Evolutionary conservation across 805 yeast genomes (phyloP).

Genomic region (Teunomyces gatunensis): DNA sequence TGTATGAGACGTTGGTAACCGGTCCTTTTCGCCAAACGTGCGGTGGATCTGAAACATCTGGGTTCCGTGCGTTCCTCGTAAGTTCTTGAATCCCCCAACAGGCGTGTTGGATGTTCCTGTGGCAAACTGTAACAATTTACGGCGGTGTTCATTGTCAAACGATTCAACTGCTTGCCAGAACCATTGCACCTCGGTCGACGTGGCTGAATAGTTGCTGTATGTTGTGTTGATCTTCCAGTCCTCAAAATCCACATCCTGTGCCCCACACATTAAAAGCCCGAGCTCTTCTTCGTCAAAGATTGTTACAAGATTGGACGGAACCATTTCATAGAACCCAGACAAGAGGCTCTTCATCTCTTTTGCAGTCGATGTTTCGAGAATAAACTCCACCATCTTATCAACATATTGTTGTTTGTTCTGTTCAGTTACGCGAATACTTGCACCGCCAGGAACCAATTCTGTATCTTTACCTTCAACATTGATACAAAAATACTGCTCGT

Average conservation of each 20-base stretch:
- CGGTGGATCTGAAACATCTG: slow-evolving; percentile 86
- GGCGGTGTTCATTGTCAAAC: slow-evolving; percentile 90
- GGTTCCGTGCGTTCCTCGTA: slow-evolving; percentile 83
- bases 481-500: slow-evolving; percentile 89
- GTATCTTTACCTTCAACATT: slow-evolving; percentile 84
- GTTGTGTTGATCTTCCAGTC: slow-evolving; percentile 91
- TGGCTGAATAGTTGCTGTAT: slow-evolving; percentile 76
- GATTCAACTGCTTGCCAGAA: slow-evolving; percentile 98
- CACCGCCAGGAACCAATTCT: slow-evolving; percentile 80
- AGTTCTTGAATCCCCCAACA: slow-evolving; percentile 84
- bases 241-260: slow-evolving; percentile 92
- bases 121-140: slow-evolving; percentile 89
- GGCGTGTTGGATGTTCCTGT: slow-evolving; percentile 98
- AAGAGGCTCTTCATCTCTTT: slow-evolving; percentile 85
- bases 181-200: slow-evolving; percentile 88
- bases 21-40: slow-evolving; percentile 78
- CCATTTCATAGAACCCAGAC: slow-evolving; percentile 85
- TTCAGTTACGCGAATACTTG: slow-evolving; percentile 83
- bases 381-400: slow-evolving; percentile 76
- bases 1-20: slow-evolving; percentile 94
- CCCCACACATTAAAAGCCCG: slow-evolving; percentile 86
- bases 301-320: slow-evolving; percentile 76
- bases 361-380: slow-evolving; percentile 74
- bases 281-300: slow-evolving; percentile 95
- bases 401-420: slow-evolving; percentile 90